phyloP scores from a whole-genome alignment of 805 yeast species.

The Metschnikowia lochheadii region DNA sequence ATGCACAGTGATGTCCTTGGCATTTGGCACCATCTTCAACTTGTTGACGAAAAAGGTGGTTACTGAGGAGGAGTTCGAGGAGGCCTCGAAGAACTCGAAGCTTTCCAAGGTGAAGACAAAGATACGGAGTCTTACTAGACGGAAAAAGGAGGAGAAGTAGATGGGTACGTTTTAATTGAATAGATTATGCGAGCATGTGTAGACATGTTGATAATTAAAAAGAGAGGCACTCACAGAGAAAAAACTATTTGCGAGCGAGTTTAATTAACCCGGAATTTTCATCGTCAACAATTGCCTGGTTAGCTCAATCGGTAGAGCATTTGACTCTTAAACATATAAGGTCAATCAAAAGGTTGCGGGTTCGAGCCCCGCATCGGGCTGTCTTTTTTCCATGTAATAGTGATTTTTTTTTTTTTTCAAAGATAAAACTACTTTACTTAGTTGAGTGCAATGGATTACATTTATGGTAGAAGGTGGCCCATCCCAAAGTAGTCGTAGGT shows the following conservation, averaged over 20 bases:
- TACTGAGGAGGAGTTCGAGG: constrained; percentile 66
- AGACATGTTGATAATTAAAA: no score
- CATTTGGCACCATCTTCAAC: constrained; percentile 84
- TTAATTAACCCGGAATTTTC: background rate
- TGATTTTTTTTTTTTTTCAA: no score
- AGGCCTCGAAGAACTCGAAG: constrained; percentile 12
- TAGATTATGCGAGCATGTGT: no score
- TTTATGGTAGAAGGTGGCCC: no score
- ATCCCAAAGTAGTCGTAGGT: no score
- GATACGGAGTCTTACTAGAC: constrained; percentile 2
- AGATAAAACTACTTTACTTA: no score
- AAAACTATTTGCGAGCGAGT: background rate
- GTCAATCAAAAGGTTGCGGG: constrained; percentile 23
- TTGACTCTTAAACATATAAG: constrained; percentile 19
- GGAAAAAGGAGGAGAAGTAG: background rate
- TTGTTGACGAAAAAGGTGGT: constrained; percentile 69
- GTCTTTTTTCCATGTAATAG: background rate
- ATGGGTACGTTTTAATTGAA: background rate
- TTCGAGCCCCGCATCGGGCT: constrained; percentile 24
- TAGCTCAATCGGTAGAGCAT: constrained; percentile 22
- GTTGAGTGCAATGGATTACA: no score
- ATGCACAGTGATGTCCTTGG: constrained; percentile 87
- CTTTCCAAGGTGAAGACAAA: constrained; percentile 11
- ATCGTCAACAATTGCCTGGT: constrained; percentile 10
- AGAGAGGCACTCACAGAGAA: no score